These are phyloP conservation scores for Ascoidea asiatica DNA, from an alignment of 805 yeast species.

Conservation along the genomic window DNA sequence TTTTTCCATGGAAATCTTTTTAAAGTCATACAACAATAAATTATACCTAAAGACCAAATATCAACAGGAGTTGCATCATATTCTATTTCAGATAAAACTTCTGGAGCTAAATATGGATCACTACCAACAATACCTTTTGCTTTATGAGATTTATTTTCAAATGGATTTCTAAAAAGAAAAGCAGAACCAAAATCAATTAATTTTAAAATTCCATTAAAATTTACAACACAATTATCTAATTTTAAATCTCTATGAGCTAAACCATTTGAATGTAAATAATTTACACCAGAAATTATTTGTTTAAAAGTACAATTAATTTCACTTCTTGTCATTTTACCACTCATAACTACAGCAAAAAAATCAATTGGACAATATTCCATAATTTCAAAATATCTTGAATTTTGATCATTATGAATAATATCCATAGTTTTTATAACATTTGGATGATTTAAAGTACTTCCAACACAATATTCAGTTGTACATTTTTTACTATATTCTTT, in stretches of 20 bases:
- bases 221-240: constrained; percentile 72
- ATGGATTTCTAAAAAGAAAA: constrained; percentile 69
- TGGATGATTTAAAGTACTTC: constrained; percentile 71
- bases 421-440: constrained; percentile 71
- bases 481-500: constrained; percentile 78
- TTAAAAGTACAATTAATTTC: constrained; percentile 74
- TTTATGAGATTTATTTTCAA: constrained; percentile 40
- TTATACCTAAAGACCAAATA: constrained; percentile 76
- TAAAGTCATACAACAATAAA: constrained; percentile 77
- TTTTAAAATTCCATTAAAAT: constrained; percentile 59
- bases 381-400: constrained; percentile 61
- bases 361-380: constrained; percentile 83
- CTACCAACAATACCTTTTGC: constrained; percentile 76
- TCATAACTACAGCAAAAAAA: constrained; percentile 79
- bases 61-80: constrained; percentile 74
- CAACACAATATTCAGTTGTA: constrained; percentile 82
- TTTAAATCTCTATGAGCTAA: constrained; percentile 75
- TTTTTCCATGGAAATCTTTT: constrained; percentile 84
- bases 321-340: constrained; percentile 67
- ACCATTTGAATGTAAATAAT: constrained; percentile 64
- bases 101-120: constrained; percentile 82
- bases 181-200: constrained; percentile 79
- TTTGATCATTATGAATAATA: constrained; percentile 45
- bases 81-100: constrained; percentile 39
- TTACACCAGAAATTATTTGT: constrained; percentile 61